These are phyloP conservation scores for Collybia sp. DNA, from an alignment of 768 basidiomycete species.

Conservation along the genomic window DNA sequence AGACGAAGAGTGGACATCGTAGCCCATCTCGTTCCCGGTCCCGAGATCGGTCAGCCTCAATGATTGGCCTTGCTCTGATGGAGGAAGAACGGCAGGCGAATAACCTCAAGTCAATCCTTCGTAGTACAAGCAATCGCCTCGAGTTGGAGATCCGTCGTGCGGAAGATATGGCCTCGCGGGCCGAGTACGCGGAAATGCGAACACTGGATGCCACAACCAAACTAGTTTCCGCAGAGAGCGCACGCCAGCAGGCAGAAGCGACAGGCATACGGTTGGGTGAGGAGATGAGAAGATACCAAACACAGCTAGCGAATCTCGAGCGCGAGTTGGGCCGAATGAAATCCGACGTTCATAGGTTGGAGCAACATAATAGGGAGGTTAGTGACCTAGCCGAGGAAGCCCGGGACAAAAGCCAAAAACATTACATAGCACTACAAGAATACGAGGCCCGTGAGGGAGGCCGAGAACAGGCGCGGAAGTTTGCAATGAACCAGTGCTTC, in stretches of 20 bases:
- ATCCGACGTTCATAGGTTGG: slow-evolving; percentile 28
- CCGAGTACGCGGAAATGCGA: slow-evolving; percentile 45
- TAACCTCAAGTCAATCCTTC: slow-evolving; percentile 48
- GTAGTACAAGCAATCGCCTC: slow-evolving; percentile 46
- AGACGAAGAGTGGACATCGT: slow-evolving; percentile 25
- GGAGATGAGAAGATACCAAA: slow-evolving; percentile 41
- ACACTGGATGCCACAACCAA: slow-evolving; percentile 35
- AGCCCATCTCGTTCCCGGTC: slow-evolving; percentile 33
- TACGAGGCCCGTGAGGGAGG: slow-evolving; percentile 39
- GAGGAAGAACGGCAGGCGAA: slow-evolving; percentile 56
- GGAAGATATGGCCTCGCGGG: slow-evolving; percentile 45
- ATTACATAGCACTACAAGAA: slow-evolving; percentile 37
- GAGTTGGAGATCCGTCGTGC: slow-evolving; percentile 53
- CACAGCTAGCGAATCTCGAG: slow-evolving; percentile 43
- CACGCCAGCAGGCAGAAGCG: slow-evolving; percentile 29
- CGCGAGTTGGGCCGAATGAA: slow-evolving; percentile 31
- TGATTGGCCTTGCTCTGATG: slow-evolving; percentile 35
- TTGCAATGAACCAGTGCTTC: slow-evolving; percentile 39
- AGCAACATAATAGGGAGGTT: slow-evolving; percentile 30
- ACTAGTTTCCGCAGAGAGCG: slow-evolving; percentile 34
- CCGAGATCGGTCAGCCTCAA: slow-evolving; percentile 31
- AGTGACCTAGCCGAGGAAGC: slow-evolving; percentile 38
- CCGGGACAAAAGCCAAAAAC: slow-evolving; percentile 37
- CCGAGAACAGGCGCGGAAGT: slow-evolving; percentile 34
- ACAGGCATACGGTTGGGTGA: slow-evolving; percentile 21